Percentiles rank a stretch among this genome's conserved stretches.
Evolutionary conservation across 2,329 filamentous ascomycete species (phyloP).

Genomic region (Aspergillus vadensis): DNA sequence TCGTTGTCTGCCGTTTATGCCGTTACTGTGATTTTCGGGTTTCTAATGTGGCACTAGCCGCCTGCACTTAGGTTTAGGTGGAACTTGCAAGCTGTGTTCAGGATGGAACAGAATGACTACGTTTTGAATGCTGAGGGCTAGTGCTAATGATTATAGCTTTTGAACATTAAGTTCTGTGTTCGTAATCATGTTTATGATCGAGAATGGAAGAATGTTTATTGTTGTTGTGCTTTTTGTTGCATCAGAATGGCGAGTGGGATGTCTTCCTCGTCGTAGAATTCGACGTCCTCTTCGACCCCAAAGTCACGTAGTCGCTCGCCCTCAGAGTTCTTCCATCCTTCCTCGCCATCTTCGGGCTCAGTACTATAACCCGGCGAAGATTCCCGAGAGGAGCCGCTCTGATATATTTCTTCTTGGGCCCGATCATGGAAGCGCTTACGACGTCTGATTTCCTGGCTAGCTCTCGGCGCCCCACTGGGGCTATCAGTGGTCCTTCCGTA

Average conservation of each 20-base stretch:
- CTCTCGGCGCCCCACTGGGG: conserved; percentile 39
- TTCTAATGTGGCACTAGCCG: too few species aligned
- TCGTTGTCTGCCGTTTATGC: too few species aligned
- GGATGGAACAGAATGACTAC: too few species aligned
- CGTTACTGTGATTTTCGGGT: too few species aligned
- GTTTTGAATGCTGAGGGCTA: too few species aligned
- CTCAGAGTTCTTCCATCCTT: conserved; percentile 64
- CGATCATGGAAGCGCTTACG: conserved; percentile 47
- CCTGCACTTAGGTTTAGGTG: too few species aligned
- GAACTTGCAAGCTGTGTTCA: too few species aligned
- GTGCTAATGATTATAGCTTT: too few species aligned
- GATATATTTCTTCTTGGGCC: conserved; percentile 26
- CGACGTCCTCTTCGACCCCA: conserved; percentile 65
- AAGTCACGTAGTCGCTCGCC: conserved; percentile 65
- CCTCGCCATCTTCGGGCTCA: conserved; percentile 53
- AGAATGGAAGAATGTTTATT: not conserved
- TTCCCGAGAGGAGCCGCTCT: conserved; percentile 21
- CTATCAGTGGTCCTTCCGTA: not conserved
- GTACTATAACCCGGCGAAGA: conserved; percentile 22
- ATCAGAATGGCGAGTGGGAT: conserved; percentile 60
- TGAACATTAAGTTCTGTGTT: too few species aligned
- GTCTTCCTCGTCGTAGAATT: conserved; percentile 66
- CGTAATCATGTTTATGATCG: too few species aligned
- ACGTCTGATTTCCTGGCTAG: conserved; percentile 36
- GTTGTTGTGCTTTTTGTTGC: conserved; percentile 34